Base-by-base conservation (phyloP, 2,329 filamentous ascomycete genomes). In the Aureobasidium lini region DNA sequence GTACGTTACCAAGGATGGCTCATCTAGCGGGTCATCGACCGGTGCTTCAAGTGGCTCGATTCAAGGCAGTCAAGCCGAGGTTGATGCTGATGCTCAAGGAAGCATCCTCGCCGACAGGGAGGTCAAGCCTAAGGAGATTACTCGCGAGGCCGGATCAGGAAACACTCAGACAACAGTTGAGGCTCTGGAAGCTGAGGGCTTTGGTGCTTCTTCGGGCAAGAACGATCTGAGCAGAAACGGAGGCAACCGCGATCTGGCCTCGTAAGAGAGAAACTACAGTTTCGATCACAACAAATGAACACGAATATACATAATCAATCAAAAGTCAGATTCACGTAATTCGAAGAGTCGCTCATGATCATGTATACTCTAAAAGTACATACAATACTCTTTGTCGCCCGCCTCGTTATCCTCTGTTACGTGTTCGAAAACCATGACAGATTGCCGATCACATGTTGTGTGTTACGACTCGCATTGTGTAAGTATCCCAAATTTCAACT, bases 91-190 rank as follows among this genome's bases (percentile, higher is more conserved):
- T 56, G 79, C 81, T 39, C 78, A 81, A 63, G 75, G 76, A 43
- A 71, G 76, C 47, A 77, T 78, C 58, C 74, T 79, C 50, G 75
- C 75, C 31, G 75, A 82, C 70, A 81, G 82, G 70, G 76, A 75
- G 29, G 75, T 77, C 61, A 82, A 82, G 71, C 77, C 82, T 29
- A 79, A 81, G 66, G 80, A 84, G 66, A 72, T 81, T 46, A 75
- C 79, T 34, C 72, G 73, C 49, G 74, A 79, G 46, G 71, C 76
- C 23, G 39, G 50, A 2, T 4, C 28, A 2, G 50, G 39, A 18
- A 34, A 43, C 1, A 13, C 29, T 3, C 40, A 56, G 28, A 46
- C 52, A 10, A 56, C 40, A 15, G 52, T 29, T 16, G 29, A 56
- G 16, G 11, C 16, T 1, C 13, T 56, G 11, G 52, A 56, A 18